Conservation (phyloP, 1,284 basidiomycete species). For the Cryptococcus hybrid region DNA sequence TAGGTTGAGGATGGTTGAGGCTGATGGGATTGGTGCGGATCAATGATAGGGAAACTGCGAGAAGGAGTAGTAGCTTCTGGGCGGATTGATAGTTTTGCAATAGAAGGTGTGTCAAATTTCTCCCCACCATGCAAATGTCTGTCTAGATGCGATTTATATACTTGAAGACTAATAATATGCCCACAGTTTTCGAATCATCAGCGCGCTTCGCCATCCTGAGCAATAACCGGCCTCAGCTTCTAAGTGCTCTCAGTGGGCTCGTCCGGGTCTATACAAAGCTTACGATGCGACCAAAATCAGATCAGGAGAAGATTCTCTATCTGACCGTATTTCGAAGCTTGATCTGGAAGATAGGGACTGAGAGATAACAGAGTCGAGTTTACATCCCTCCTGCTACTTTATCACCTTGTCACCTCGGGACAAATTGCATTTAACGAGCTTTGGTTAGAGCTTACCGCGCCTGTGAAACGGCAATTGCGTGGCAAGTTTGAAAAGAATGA, state of each 20-base stretch:
- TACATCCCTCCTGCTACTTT: constrained; percentile 31
- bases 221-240: constrained; percentile 36
- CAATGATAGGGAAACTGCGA: constrained; percentile 42
- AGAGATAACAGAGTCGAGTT: constrained; percentile 24
- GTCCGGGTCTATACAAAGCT: constrained; percentile 38
- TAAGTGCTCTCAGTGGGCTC: constrained; percentile 40
- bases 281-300: background rate
- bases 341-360: background rate
- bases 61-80: constrained; percentile 46
- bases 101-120: constrained; percentile 35
- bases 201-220: constrained; percentile 40
- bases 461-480: constrained; percentile 4
- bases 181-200: constrained; percentile 44
- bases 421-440: constrained; percentile 13
- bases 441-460: constrained; percentile 15
- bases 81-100: constrained; percentile 42
- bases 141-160: background rate
- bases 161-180: background rate
- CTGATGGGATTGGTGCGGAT: background rate
- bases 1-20: background rate
- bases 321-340: background rate
- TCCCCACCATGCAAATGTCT: background rate
- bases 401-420: constrained; percentile 26
- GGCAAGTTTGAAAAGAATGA: background rate
- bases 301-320: background rate